Evolutionary conservation across 2,329 filamentous ascomycete genomes (phyloP), one percentile per base, ranked within the genome.

Genomic region (Pestalotiopsis sp.): DNA sequence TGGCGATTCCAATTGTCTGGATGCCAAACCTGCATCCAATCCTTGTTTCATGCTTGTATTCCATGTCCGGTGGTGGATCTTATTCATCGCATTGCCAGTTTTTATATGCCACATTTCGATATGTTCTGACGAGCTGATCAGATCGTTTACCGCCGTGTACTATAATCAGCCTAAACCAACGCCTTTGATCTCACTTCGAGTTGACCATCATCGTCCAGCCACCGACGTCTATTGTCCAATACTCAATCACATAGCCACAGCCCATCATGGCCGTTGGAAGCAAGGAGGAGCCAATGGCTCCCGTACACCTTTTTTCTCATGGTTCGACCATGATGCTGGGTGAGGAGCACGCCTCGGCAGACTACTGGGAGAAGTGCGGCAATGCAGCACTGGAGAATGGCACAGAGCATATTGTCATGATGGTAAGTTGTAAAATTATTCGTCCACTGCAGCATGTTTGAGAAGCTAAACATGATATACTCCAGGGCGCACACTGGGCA

Each of bases 261-360:
- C n/a, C 14, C 31, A 9, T 20, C n/a, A 72, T 72, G 71, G 71
- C 71, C 14, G 63, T 71, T 5, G 68, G 67, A 7, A 70, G 69
- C 20, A 58, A 62, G 36, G 66, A 67, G 4, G 69, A 61, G 64
- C 67, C 71, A 6, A 69, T 79, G 41, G 85, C 88, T 5, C 89
- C 89, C 1, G 88, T 91, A 0, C 87, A 91, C 75, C 88, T 91
- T 79, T 92, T 92, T 78, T 91, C 89, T 2, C 90, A 92, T 84
- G 90, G 90, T 75, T 91, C 89, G 14, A 92, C 90, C 52, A 91
- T 91, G 89, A 92, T 92, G 90, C 80, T 92, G 14, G 90, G 89
- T 45, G 90, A 92, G 74, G 85, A 90, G 72, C 88, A 86, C 14
- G 77, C 81, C 2, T 90, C 89, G 0, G 89, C 89, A 12, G 82